These are phyloP conservation scores for Fraxinus ornus DNA, from an alignment of 305 asterid genomes.

Conservation along the genomic window DNA sequence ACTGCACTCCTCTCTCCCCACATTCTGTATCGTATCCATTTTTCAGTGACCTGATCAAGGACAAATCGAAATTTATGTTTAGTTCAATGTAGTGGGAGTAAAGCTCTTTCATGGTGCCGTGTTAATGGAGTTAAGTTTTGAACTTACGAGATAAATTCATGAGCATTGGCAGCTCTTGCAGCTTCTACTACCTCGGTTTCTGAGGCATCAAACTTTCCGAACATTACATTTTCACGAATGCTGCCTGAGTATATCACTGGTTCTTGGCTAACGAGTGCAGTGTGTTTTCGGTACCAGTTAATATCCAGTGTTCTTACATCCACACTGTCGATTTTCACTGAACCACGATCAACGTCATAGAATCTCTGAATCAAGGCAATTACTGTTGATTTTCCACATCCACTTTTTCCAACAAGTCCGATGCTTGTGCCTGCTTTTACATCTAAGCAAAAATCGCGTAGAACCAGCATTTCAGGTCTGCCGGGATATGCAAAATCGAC, in stretches of 20 bases:
- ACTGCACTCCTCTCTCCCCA: conserved; percentile 70
- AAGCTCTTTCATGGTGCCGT: neutral
- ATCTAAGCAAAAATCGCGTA: conserved; percentile 58
- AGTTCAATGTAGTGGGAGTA: neutral
- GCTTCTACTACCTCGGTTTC: conserved; percentile 72
- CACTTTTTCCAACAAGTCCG: conserved; percentile 79
- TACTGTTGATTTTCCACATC: conserved; percentile 84
- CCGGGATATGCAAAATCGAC: conserved; percentile 71
- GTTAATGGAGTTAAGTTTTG: neutral
- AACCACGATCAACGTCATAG: conserved; percentile 62
- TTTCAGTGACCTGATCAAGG: conserved; percentile 48
- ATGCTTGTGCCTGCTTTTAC: conserved; percentile 70
- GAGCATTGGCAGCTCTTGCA: conserved; percentile 81
- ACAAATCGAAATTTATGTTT: neutral
- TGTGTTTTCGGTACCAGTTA: conserved; percentile 61
- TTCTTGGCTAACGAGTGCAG: conserved; percentile 89
- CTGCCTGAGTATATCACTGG: conserved; percentile 80
- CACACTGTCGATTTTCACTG: conserved; percentile 57
- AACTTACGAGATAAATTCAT: conserved; percentile 74
- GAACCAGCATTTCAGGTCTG: conserved; percentile 44
- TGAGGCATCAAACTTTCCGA: conserved; percentile 63
- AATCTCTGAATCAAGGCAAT: conserved; percentile 68
- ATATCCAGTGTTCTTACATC: conserved; percentile 58
- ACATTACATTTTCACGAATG: conserved; percentile 61
- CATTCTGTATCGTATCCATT: conserved; percentile 69